Evolutionary conservation across 495 filamentous ascomycete species (phyloP).

Genomic region (Platismatia glauca): DNA sequence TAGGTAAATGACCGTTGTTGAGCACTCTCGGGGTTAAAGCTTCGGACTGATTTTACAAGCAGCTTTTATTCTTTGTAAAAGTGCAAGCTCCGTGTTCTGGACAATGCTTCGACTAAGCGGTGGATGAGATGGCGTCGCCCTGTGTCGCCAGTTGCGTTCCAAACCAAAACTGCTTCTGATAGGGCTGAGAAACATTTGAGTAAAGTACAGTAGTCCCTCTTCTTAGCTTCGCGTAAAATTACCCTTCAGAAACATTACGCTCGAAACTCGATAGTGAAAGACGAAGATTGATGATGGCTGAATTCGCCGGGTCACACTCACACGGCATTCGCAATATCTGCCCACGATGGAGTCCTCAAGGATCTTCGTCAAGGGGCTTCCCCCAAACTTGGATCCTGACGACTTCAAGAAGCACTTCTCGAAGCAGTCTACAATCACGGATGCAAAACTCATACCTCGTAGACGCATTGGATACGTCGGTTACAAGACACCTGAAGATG

Average conservation of each 20-base stretch:
- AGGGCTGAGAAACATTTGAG: neutral
- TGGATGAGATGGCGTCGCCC: too few species aligned
- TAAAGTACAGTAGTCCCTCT: neutral
- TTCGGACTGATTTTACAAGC: neutral
- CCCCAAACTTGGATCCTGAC: constrained; percentile 62
- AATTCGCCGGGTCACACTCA: too few species aligned
- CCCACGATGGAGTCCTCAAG: constrained; percentile 59
- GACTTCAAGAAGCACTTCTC: constrained; percentile 85
- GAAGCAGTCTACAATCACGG: constrained; percentile 66
- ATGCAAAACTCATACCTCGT: constrained; percentile 79
- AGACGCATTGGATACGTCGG: constrained; percentile 93
- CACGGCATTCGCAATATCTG: neutral
- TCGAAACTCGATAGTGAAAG: neutral
- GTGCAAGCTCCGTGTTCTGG: neutral
- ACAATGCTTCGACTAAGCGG: neutral
- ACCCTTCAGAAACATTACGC: neutral
- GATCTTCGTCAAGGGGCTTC: constrained; percentile 83
- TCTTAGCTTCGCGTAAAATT: constrained; percentile 2
- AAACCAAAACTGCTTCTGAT: too few species aligned
- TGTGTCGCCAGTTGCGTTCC: neutral
- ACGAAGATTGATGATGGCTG: too few species aligned
- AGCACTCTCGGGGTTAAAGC: neutral
- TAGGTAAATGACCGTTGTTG: neutral
- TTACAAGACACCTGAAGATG: constrained; percentile 75
- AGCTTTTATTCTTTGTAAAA: neutral